A percentile compares a stretch with the other conserved stretches of the same genome.
Evolutionary conservation across 2,329 filamentous ascomycete genomes (phyloP).

Genomic region (Colletotrichum tropicale): DNA sequence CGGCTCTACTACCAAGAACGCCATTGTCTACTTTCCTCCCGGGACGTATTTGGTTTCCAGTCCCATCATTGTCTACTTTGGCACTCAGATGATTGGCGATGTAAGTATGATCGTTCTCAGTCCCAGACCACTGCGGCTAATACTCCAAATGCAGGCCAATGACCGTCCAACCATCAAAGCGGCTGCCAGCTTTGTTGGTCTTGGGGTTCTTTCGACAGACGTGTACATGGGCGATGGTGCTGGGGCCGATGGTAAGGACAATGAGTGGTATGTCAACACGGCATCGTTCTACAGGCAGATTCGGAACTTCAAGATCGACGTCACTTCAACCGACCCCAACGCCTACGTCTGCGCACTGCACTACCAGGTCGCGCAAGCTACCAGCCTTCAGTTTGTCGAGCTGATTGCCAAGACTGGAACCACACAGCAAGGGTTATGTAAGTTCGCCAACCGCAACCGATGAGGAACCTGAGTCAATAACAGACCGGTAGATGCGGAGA

Average conservation of each 20-base stretch:
- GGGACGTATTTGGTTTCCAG: conserved; percentile 19
- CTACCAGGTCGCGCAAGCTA: conserved; percentile 67
- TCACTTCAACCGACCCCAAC: background rate
- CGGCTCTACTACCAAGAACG: conserved; percentile 16
- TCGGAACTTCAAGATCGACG: background rate
- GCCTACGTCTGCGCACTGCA: background rate
- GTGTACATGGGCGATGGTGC: conserved; percentile 24
- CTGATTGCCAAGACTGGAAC: conserved; percentile 37
- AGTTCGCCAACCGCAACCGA: background rate
- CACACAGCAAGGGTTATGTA: background rate
- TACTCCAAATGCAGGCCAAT: background rate
- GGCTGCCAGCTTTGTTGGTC: conserved; percentile 53
- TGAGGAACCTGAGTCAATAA: background rate
- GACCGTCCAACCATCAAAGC: conserved; percentile 57
- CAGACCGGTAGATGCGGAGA: conserved; percentile 7
- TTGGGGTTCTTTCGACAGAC: conserved; percentile 60
- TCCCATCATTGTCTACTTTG: conserved; percentile 7
- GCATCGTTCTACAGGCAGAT: conserved; percentile 33
- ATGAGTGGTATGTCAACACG: background rate
- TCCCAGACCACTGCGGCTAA: rapidly evolving
- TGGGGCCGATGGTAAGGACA: conserved; percentile 36
- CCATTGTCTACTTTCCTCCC: conserved; percentile 23
- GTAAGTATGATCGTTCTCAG: background rate
- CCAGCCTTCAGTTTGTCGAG: conserved; percentile 54
- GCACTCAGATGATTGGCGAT: conserved; percentile 12